These are phyloP conservation scores for Lanmaoa pseudosensibilis DNA, from an alignment of 768 basidiomycete genomes.

Conservation along the genomic window DNA sequence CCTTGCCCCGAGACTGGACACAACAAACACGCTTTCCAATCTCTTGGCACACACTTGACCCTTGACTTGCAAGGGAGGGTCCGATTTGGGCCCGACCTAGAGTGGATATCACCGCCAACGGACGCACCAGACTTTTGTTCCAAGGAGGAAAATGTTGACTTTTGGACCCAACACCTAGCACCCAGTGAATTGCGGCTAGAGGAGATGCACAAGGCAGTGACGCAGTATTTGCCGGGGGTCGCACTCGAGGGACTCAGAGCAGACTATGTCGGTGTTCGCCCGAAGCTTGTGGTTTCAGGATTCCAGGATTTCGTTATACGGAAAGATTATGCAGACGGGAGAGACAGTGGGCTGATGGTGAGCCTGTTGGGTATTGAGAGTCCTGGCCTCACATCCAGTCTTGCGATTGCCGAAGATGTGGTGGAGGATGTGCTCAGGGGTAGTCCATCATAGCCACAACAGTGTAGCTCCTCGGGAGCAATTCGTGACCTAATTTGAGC, in stretches of 20 bases:
- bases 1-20: constrained; percentile 76
- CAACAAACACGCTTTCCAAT: constrained; percentile 67
- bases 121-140: constrained; percentile 25
- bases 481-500: constrained; percentile 16
- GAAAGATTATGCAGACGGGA: constrained; percentile 54
- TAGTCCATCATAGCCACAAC: neutral
- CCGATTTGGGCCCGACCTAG: constrained; percentile 90
- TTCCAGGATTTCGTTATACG: constrained; percentile 86
- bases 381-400: constrained; percentile 83
- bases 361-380: constrained; percentile 89
- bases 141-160: constrained; percentile 57
- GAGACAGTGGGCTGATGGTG: constrained; percentile 52
- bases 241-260: constrained; percentile 60
- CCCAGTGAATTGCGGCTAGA: constrained; percentile 60
- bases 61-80: constrained; percentile 83
- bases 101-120: constrained; percentile 70
- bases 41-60: constrained; percentile 90
- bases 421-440: constrained; percentile 50
- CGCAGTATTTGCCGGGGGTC: constrained; percentile 69
- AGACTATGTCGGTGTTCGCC: constrained; percentile 84
- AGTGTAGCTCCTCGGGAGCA: neutral
- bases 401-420: constrained; percentile 85
- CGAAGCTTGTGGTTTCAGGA: constrained; percentile 81
- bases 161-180: constrained; percentile 69
- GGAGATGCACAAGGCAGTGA: constrained; percentile 73